Evolutionary conservation across 2,329 filamentous ascomycete genomes (phyloP).

Genomic region (Lachnellula occidentalis): DNA sequence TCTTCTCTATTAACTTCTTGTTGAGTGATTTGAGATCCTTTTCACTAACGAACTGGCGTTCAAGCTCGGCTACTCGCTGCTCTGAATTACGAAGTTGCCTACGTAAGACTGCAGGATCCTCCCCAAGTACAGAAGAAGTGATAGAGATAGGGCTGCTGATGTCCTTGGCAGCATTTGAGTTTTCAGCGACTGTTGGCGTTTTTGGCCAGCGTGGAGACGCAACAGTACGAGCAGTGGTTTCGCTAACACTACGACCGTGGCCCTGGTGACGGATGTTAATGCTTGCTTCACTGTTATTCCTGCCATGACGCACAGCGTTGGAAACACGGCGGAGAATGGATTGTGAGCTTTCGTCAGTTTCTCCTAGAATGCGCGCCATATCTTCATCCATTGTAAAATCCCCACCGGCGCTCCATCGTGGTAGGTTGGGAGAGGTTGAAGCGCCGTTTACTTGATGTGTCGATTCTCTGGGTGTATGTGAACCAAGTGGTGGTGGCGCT

Average conservation of each 20-base stretch:
- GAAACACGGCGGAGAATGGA: slow-evolving; percentile 85
- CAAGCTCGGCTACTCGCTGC: slow-evolving; percentile 79
- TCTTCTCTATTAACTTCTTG: slow-evolving; percentile 83
- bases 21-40: slow-evolving; percentile 56
- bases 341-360: slow-evolving; percentile 68
- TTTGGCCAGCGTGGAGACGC: slow-evolving; percentile 64
- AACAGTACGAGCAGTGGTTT: slow-evolving; percentile 59
- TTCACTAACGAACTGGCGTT: slow-evolving; percentile 65
- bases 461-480: slow-evolving; percentile 41
- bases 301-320: slow-evolving; percentile 87
- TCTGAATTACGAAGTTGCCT: slow-evolving; percentile 77
- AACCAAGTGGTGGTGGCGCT: slow-evolving; percentile 20
- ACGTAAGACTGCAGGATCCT: slow-evolving; percentile 64
- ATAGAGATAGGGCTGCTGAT: slow-evolving; percentile 68
- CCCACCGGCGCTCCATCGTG: slow-evolving; percentile 71
- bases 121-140: slow-evolving; percentile 48
- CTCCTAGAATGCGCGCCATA: slow-evolving; percentile 75
- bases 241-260: slow-evolving; percentile 59
- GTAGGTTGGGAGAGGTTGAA: slow-evolving; percentile 57
- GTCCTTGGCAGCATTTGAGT: slow-evolving; percentile 47
- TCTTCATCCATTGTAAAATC: slow-evolving; percentile 96
- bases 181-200: slow-evolving; percentile 53
- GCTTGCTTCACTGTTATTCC: slow-evolving; percentile 70
- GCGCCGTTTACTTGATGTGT: slow-evolving; percentile 35
- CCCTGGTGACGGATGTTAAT: slow-evolving; percentile 39